Conservation (phyloP, 2,329 filamentous ascomycete species). For the Immersiporthe knoxdaviesiana region DNA sequence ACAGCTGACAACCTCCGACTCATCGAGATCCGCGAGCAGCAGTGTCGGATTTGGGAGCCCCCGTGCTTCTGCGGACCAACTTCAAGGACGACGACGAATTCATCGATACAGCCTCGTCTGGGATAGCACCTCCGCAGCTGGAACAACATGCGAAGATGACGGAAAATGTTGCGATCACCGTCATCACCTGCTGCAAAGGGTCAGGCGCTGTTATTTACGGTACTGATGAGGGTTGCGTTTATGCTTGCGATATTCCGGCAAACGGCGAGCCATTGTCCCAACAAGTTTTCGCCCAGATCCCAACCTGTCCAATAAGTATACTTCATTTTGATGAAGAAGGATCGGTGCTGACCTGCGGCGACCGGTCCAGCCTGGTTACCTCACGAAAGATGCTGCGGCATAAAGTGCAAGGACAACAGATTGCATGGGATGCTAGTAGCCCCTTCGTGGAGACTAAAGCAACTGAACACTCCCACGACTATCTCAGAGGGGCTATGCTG, state of each 20-base stretch:
- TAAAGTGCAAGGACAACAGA: neutral
- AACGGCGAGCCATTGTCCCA: conserved; percentile 23
- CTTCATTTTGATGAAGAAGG: conserved; percentile 31
- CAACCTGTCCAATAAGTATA: conserved; percentile 10
- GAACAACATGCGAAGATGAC: conserved; percentile 11
- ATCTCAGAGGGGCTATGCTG: neutral
- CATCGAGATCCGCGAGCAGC: conserved; percentile 32
- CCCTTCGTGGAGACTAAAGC: neutral
- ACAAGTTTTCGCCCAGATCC: conserved; percentile 29
- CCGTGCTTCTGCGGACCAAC: conserved; percentile 32
- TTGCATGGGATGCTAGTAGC: neutral
- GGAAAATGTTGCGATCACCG: conserved; percentile 25
- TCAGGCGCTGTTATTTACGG: conserved; percentile 30
- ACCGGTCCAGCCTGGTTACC: conserved; percentile 26
- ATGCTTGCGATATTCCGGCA: conserved; percentile 29
- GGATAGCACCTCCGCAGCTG: conserved; percentile 24
- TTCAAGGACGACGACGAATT: conserved; percentile 25
- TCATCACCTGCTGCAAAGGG: conserved; percentile 26
- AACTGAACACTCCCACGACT: neutral
- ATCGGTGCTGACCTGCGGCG: conserved; percentile 27
- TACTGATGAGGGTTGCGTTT: conserved; percentile 32
- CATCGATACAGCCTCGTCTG: conserved; percentile 27
- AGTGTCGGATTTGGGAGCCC: conserved; percentile 36
- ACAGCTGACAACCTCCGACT: conserved; percentile 31
- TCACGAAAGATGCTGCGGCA: conserved; percentile 23